Evolutionary conservation across 2,329 filamentous ascomycete genomes (phyloP).

Genomic region (Rhinocladiella similis): DNA sequence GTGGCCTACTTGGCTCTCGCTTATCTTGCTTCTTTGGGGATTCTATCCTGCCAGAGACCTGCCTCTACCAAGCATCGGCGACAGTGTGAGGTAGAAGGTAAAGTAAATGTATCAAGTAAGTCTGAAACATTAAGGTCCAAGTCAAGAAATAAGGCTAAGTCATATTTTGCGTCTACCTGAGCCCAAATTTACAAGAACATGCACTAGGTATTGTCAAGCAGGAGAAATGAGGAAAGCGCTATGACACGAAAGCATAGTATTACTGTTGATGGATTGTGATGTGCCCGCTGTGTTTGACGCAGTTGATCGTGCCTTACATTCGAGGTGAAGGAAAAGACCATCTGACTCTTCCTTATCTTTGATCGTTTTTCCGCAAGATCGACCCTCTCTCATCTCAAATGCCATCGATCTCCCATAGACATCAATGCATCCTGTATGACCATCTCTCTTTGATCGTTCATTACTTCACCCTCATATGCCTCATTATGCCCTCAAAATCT

Average conservation of each 20-base stretch:
- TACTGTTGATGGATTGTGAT: too few relatives aligned
- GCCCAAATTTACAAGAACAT: background rate
- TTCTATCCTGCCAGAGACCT: background rate
- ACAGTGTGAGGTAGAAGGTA: background rate
- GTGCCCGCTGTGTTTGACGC: too few relatives aligned
- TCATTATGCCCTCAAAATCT: constrained; percentile 11
- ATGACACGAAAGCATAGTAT: too few relatives aligned
- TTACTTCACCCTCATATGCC: background rate
- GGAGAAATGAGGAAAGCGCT: background rate
- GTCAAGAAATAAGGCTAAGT: too few relatives aligned
- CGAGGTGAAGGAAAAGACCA: too few relatives aligned
- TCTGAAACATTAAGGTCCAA: too few relatives aligned
- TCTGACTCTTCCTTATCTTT: too few relatives aligned
- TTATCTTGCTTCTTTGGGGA: background rate
- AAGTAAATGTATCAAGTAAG: background rate
- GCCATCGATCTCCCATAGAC: too few relatives aligned
- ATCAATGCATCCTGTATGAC: background rate
- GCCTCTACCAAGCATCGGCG: background rate
- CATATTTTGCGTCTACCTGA: background rate
- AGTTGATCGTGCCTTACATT: too few relatives aligned
- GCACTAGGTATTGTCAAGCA: background rate
- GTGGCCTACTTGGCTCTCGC: background rate
- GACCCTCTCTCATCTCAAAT: too few relatives aligned
- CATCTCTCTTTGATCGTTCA: too few relatives aligned
- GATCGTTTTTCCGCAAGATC: too few relatives aligned